Evolutionary conservation across 2,329 filamentous ascomycete species (phyloP), one percentile per base, ranked within the genome.

Genomic region (Tympanopsis confertula): DNA sequence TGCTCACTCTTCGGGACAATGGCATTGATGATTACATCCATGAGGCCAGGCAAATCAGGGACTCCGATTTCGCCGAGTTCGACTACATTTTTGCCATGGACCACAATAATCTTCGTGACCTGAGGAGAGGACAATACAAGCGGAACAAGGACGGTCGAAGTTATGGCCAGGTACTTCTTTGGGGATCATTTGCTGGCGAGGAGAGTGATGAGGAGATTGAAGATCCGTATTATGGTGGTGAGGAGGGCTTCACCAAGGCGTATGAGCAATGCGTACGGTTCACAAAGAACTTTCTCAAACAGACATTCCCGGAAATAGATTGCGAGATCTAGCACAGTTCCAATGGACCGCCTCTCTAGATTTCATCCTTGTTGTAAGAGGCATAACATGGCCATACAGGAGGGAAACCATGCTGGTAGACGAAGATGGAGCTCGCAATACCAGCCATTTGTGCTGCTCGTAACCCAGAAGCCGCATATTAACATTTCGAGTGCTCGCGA

Each of bases 71-170:
- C 50, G 65, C 78, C 40, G 69, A 72, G n/a, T 96, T 95, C 52
- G 86, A 96, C 59, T 96, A 94, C 61, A 78, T 98, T 42, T 78
- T 98, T 40, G 88, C 85, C 43, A 98, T 98, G 91, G 91, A 98
- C 55, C 68, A 74, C 36, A 74, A 78, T 35, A 96, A 96, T 55
- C 65, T 94, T 32, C 66, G 69, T 5, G 74, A 93, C 51, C 61
- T 94, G 40, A 57, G 77, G 50, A 66, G 75, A 22, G 59, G 80
- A 52, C 65, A 74, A 45, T 49, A 55, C 40, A 7, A n/a, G 22
- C 62, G 68, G 41, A 66, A 73, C 46, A 73, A 71, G 46, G 63
- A 69, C 7, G 58, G 60, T n/a, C 66, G 71, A 22, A 56, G 66
- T 20, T 74, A 72, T 53, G 77, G 75, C 4, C 69, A 74, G 51